Percentiles rank a stretch among this genome's conserved stretches.
These are phyloP conservation scores for Centaurea solstitialis DNA, from an alignment of 129 eudicot species.

Conservation along the genomic window DNA sequence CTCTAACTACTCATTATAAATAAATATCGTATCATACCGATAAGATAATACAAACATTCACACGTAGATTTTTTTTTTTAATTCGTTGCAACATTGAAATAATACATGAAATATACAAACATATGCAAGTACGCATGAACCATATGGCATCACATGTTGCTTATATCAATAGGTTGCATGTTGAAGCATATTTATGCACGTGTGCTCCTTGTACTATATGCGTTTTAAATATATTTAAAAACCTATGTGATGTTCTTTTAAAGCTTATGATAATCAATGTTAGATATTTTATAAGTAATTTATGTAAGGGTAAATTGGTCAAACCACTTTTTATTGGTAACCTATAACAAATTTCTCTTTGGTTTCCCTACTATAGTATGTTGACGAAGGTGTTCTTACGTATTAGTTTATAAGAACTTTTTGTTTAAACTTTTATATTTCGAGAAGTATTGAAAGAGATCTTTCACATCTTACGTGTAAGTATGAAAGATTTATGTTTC, in stretches of 20 bases:
- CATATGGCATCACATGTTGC: neutral
- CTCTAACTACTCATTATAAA: too few relatives aligned
- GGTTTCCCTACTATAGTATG: neutral
- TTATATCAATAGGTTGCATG: neutral
- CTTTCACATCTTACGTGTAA: neutral
- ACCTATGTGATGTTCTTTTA: neutral
- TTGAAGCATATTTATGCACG: neutral
- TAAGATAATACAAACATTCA: neutral
- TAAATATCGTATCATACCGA: neutral
- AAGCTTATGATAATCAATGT: neutral
- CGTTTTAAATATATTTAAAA: neutral
- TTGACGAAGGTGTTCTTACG: neutral
- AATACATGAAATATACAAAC: neutral
- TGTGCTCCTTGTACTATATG: neutral
- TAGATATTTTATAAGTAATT: neutral
- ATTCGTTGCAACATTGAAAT: neutral
- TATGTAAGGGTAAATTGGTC: neutral
- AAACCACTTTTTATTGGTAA: neutral
- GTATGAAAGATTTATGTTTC: neutral
- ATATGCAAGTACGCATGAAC: neutral
- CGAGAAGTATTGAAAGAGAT: neutral
- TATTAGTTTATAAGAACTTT: neutral
- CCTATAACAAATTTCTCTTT: neutral
- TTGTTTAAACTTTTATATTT: neutral
- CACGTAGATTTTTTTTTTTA: neutral